phyloP scores from a whole-genome alignment of 495 filamentous ascomycete species.

The Lophium mytilinum region DNA sequence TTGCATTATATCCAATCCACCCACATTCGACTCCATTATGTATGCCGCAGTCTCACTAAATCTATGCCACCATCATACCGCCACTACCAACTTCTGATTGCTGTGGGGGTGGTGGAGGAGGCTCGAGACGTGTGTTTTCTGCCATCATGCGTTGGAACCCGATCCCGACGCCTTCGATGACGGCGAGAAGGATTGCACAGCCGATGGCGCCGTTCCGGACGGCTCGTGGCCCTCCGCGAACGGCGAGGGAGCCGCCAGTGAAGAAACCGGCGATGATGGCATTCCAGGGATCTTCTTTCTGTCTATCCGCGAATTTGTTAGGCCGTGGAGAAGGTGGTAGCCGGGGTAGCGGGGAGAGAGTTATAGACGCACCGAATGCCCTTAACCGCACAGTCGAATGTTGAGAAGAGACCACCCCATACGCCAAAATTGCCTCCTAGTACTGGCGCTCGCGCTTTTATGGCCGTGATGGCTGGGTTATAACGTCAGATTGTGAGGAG shows the following conservation, averaged over 20 bases:
- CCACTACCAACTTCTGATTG: neutral
- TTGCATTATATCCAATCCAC: too few species aligned
- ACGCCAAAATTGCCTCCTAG: constrained; percentile 96
- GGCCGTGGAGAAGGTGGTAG: neutral
- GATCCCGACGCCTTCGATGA: constrained; percentile 97
- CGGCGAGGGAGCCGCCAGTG: constrained; percentile 83
- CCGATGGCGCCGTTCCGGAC: constrained; percentile 91
- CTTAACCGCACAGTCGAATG: constrained; percentile 96
- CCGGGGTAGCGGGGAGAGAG: neutral
- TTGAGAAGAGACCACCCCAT: constrained; percentile 92
- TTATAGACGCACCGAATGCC: constrained; percentile 49
- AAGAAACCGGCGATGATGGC: constrained; percentile 95
- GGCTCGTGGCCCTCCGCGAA: constrained; percentile 81
- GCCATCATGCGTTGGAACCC: constrained; percentile 96
- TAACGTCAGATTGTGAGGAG: neutral
- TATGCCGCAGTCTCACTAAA: neutral
- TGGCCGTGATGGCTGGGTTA: constrained; percentile 65
- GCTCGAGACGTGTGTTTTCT: constrained; percentile 75
- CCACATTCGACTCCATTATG: too few species aligned
- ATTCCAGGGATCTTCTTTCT: constrained; percentile 98
- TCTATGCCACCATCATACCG: neutral
- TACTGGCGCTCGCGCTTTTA: constrained; percentile 93
- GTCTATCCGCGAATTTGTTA: constrained; percentile 25
- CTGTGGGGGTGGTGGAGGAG: constrained; percentile 31
- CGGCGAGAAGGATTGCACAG: constrained; percentile 84